Base-by-base conservation (phyloP, 305 asterid genomes). In the Withania somnifera region DNA sequence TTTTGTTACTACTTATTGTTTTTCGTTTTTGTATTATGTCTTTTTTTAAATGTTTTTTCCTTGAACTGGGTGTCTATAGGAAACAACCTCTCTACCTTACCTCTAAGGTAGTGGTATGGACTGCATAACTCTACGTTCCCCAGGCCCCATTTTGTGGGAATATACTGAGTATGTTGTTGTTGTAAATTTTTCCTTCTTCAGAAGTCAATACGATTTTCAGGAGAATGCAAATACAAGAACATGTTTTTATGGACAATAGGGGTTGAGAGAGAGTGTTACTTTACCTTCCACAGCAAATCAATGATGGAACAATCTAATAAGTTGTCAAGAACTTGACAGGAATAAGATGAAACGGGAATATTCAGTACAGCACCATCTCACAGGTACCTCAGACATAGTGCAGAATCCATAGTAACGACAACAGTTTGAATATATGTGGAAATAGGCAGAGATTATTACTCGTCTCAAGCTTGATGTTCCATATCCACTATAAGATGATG, bases 401-500 rank as follows among this genome's bases (percentile, higher is more conserved):
- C 45, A 26, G 26, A 50, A 73, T 47, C 11, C 26, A 26, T 75
- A 47, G 14, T 28, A 26, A 26, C 28, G 79, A 75, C 24, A 47
- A 73, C 40, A 73, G 61, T 50, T 24, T 75, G n/a, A 50, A 75
- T 26, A 75, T 40, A 40, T 17, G 34, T 40, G 78, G 34, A 69
- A 69, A 40, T 22, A 20, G 77, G 78, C 9, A 75, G 22, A 75
- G 26, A 75, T 47, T 50, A 47, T 91, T 92, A 96, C 99, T 86
- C 91, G 92, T 90, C 93, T 93, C 91, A 96, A 90, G 88, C 98
- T 96, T 82, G 99, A 96, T 84, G 89, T 81, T 84, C 98, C 98
- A 50, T 93, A 96, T 86, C 98, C 99, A 83, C 90, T 91, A 84
- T 93, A 94, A 4, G 98, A 96, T 53, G 99, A 96, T 3, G 99